Conservation (phyloP, 164 flowering plant genomes). For the Saururus chinensis region DNA sequence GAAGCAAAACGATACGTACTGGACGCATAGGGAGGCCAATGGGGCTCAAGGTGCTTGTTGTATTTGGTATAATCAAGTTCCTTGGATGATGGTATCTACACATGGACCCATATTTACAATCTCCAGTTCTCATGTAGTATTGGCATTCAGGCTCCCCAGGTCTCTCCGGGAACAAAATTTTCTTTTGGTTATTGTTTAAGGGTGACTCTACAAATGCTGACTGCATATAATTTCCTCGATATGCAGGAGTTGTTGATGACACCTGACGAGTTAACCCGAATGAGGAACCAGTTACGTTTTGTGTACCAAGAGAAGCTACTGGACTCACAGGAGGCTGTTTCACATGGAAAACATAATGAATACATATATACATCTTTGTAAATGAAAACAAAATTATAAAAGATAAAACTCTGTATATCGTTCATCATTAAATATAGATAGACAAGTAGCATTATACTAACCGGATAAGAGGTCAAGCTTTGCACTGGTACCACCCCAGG, state of each 20-base stretch:
- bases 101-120: constrained; percentile 82
- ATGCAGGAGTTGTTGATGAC: constrained; percentile 61
- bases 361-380: no score
- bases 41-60: constrained; percentile 43
- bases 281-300: constrained; percentile 32
- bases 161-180: constrained; percentile 64
- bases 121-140: constrained; percentile 81
- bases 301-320: constrained; percentile 40
- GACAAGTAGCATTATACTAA: constrained; percentile 15
- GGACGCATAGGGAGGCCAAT: constrained; percentile 86
- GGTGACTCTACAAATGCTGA: constrained; percentile 30
- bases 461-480: constrained; percentile 68
- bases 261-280: constrained; percentile 53
- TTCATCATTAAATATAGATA: background rate
- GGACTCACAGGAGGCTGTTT: constrained; percentile 56
- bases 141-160: constrained; percentile 92
- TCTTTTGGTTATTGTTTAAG: constrained; percentile 52
- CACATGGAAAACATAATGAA: constrained; percentile 2
- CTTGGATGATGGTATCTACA: constrained; percentile 92
- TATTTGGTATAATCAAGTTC: constrained; percentile 31
- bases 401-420: background rate
- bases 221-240: constrained; percentile 31
- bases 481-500: constrained; percentile 65
- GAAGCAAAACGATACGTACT: constrained; percentile 27
- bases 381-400: background rate